Percentiles rank a stretch among this genome's conserved stretches.
phyloP scores from a whole-genome alignment of 2,329 filamentous ascomycete species.

The Lasiodiplodia gonubiensis region DNA sequence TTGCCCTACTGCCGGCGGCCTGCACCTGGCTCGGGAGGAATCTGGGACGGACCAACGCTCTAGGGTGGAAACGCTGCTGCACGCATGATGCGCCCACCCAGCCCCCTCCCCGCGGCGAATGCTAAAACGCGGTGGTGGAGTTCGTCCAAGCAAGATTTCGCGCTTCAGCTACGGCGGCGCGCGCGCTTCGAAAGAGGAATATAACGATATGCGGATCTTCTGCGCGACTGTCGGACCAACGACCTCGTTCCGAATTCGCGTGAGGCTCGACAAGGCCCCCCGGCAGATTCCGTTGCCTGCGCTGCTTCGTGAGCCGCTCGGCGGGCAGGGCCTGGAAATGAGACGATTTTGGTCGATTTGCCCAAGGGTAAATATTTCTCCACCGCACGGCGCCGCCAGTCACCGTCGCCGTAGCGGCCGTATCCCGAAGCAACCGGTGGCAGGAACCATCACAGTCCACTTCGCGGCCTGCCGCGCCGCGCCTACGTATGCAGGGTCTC shows the following conservation, averaged over 20 bases:
- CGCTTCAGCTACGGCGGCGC: conserved; percentile 13
- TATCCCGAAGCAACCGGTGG: conserved; percentile 22
- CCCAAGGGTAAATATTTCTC: conserved; percentile 19
- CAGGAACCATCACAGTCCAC: conserved; percentile 15
- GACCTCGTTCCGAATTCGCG: conserved; percentile 21
- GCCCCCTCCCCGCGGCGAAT: conserved; percentile 1
- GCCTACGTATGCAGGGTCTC: conserved; percentile 16
- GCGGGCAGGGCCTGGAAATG: neutral
- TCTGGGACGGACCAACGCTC: neutral
- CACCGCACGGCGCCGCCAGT: conserved; percentile 3
- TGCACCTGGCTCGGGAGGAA: conserved; percentile 4
- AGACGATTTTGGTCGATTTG: conserved; percentile 16
- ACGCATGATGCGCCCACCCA: neutral
- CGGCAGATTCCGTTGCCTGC: conserved; percentile 23
- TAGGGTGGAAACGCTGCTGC: conserved; percentile 7
- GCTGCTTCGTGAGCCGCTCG: conserved; percentile 11
- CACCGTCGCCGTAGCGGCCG: conserved; percentile 3
- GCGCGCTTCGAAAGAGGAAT: conserved; percentile 3
- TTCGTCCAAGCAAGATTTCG: neutral
- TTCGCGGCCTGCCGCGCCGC: conserved; percentile 20
- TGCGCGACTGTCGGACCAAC: conserved; percentile 14
- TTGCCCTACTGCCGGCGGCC: conserved; percentile 3
- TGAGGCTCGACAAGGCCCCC: conserved; percentile 25
- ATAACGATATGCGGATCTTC: conserved; percentile 27
- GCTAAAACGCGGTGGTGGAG: conserved; percentile 15